These are phyloP conservation scores for Trichoderma afroharzianum DNA, from an alignment of 2,329 filamentous ascomycete species.

Conservation along the genomic window DNA sequence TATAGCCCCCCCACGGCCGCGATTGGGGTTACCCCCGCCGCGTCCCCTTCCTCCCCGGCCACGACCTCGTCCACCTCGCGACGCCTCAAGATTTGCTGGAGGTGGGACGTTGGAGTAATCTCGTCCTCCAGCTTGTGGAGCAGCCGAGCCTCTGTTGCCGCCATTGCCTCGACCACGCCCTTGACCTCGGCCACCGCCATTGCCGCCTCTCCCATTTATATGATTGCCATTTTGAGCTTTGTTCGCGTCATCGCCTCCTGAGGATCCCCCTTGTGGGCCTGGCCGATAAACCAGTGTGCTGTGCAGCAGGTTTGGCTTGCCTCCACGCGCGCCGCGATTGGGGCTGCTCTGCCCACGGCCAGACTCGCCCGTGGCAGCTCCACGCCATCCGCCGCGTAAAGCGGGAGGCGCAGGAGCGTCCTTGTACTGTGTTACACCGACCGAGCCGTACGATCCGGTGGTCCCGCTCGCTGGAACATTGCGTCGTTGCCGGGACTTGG, in stretches of 20 bases:
- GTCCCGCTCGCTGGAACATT: constrained; percentile 45
- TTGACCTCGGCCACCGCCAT: constrained; percentile 30
- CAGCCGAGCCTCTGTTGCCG: constrained; percentile 23
- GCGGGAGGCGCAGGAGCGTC: constrained; percentile 54
- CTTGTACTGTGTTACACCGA: constrained; percentile 59
- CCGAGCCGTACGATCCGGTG: constrained; percentile 51
- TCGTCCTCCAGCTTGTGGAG: constrained; percentile 18
- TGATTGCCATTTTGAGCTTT: constrained; percentile 22
- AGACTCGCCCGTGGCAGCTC: constrained; percentile 48
- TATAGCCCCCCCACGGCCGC: constrained; percentile 32
- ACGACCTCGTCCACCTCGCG: constrained; percentile 38
- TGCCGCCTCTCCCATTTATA: constrained; percentile 24
- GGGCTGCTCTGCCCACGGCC: constrained; percentile 39
- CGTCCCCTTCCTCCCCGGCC: constrained; percentile 40
- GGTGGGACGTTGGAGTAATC: constrained; percentile 58
- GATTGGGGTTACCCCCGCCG: constrained; percentile 30
- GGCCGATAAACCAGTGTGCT: constrained; percentile 52
- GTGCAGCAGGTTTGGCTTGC: constrained; percentile 44
- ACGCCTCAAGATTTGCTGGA: constrained; percentile 52
- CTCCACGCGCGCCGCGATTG: constrained; percentile 36
- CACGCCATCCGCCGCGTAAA: constrained; percentile 55
- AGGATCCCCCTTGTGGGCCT: constrained; percentile 29
- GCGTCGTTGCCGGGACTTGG: constrained; percentile 47
- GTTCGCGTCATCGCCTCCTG: constrained; percentile 24
- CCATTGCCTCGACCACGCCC: constrained; percentile 26